Conservation (phyloP, 768 basidiomycete species). For the Favolaschia claudopus region DNA sequence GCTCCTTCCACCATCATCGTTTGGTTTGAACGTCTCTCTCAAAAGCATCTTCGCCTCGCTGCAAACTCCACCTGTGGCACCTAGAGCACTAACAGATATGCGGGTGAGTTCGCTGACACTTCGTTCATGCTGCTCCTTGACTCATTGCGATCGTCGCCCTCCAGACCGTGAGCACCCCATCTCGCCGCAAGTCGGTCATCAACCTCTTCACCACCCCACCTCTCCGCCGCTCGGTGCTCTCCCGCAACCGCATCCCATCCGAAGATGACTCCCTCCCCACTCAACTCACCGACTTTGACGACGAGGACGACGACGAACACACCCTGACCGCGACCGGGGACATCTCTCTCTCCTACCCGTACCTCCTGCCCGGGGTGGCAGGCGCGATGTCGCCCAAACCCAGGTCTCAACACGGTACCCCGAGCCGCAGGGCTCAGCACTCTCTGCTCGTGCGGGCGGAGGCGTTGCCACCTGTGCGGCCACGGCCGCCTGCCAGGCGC, state of each 20-base stretch:
- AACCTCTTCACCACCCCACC: conserved; percentile 17
- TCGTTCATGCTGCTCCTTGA: too few species aligned
- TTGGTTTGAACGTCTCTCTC: too few species aligned
- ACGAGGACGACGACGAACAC: conserved; percentile 46
- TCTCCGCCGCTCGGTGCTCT: not conserved
- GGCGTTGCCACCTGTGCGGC: not conserved
- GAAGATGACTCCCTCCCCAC: not conserved
- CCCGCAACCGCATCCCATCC: not conserved
- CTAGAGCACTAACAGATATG: too few species aligned
- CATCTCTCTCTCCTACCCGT: conserved; percentile 47
- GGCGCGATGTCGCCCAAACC: conserved; percentile 17
- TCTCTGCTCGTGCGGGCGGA: too few species aligned
- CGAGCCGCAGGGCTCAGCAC: not conserved
- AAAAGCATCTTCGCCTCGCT: too few species aligned
- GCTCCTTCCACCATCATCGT: too few species aligned
- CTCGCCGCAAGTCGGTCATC: conserved; percentile 21
- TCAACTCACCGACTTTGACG: conserved; percentile 10
- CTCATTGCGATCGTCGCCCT: not conserved
- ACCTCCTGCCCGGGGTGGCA: conserved; percentile 39
- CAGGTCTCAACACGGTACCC: conserved; percentile 6
- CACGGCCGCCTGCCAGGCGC: conserved; percentile 12
- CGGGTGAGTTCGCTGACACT: conserved; percentile 11
- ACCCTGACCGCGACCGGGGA: conserved; percentile 54
- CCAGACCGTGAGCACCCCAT: conserved; percentile 16
- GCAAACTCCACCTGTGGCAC: too few species aligned